phyloP scores from a whole-genome alignment of 1,284 basidiomycete species.

The Papiliotrema nemorosa region DNA sequence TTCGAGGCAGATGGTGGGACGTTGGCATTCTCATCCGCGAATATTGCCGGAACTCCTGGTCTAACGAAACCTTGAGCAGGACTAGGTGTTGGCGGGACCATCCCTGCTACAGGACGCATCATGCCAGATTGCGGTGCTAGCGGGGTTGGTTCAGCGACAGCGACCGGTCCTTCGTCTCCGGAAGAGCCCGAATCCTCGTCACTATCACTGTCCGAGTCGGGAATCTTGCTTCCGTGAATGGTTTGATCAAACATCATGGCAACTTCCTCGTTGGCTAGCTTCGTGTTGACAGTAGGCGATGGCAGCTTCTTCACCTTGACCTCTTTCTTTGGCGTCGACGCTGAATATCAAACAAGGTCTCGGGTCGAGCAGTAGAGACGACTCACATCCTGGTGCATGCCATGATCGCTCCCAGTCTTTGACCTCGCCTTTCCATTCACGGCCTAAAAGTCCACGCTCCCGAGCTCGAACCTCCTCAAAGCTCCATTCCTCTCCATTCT shows the following conservation, averaged over 20 bases:
- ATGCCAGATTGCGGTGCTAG: constrained; percentile 24
- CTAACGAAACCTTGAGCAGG: constrained; percentile 27
- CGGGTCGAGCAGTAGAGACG: too few species aligned
- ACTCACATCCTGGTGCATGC: constrained; percentile 46
- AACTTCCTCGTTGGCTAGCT: constrained; percentile 86
- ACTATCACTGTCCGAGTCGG: constrained; percentile 50
- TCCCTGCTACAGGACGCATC: constrained; percentile 33
- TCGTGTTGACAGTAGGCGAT: constrained; percentile 78
- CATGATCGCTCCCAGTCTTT: constrained; percentile 44
- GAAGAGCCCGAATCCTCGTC: constrained; percentile 30
- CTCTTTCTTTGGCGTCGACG: constrained; percentile 35
- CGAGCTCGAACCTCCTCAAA: constrained; percentile 50
- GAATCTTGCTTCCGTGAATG: constrained; percentile 51
- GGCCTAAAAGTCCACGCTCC: constrained; percentile 42
- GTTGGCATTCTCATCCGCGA: constrained; percentile 39
- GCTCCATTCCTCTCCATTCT: constrained; percentile 47
- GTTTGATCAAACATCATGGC: constrained; percentile 89
- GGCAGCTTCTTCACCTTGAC: constrained; percentile 48
- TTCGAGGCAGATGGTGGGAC: constrained; percentile 23
- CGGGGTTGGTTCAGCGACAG: constrained; percentile 22
- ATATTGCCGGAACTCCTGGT: constrained; percentile 19
- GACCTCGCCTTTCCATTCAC: constrained; percentile 39
- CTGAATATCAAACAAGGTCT: constrained; percentile 51
- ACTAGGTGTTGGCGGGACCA: constrained; percentile 50
- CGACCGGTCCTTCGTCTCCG: constrained; percentile 31